Percentiles rank a stretch among this genome's conserved stretches.
Conservation (phyloP, 1,139 yeast species). For the Pichia sp. region DNA sequence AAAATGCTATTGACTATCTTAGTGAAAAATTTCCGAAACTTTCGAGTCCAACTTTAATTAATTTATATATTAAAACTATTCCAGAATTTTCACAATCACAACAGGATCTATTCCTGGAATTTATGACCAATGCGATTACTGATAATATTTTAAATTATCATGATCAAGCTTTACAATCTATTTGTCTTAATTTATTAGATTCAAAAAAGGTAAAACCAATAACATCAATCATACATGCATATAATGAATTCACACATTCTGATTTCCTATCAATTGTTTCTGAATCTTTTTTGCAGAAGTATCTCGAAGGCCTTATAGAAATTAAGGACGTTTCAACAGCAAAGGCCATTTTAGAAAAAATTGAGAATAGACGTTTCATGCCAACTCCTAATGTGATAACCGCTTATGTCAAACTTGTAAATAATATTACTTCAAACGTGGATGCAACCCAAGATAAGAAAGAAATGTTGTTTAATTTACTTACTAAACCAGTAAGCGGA, state of each 20-base stretch:
- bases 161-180: conserved; percentile 11
- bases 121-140: conserved; percentile 5
- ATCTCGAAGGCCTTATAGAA: conserved; percentile 13
- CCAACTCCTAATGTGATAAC: conserved; percentile 15
- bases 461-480: conserved; percentile 22
- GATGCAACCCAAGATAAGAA: conserved; percentile 15
- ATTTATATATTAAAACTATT: conserved; percentile 5
- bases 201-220: not conserved
- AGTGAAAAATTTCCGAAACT: conserved; percentile 4
- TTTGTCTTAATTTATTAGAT: conserved; percentile 3
- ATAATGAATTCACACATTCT: conserved; percentile 8
- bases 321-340: conserved; percentile 19
- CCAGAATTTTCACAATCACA: conserved; percentile 6
- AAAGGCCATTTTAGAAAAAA: conserved; percentile 11
- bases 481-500: conserved; percentile 15
- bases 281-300: conserved; percentile 7
- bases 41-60: conserved; percentile 9
- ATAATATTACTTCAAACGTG: conserved; percentile 12
- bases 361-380: conserved; percentile 7
- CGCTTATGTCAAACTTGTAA: conserved; percentile 17
- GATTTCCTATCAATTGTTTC: conserved; percentile 7
- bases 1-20: conserved; percentile 1
- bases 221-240: conserved; percentile 6
- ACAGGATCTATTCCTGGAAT: conserved; percentile 2
- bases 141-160: conserved; percentile 14